Evolutionary conservation across 2,329 filamentous ascomycete species (phyloP), one percentile per base, ranked within the genome.

Genomic region (Myriosclerotinia curreyana): DNA sequence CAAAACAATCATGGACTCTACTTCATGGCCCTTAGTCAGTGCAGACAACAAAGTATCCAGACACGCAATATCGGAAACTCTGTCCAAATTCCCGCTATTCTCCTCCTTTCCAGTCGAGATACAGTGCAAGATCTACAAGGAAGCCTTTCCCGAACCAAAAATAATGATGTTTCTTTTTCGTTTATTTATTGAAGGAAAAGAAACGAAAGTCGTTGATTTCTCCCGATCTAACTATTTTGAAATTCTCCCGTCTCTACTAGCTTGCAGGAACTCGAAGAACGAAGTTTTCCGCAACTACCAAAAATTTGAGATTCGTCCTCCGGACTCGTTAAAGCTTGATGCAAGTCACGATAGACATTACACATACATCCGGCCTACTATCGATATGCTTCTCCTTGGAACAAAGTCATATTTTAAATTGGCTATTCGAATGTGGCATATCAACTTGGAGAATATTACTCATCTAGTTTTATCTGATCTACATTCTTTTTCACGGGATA

Each of bases 261-360:
- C 36, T 28, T 42, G 52, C 22, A 20, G n/a, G 12, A 42, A 55
- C 15, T 55, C 36, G 17, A 25, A 55, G 4, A 36, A 11, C 22
- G 22, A 55, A 15, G 3, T 55, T 5, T 20, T 55, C 2, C 36
- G 52, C 9, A 28, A 42, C 3, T 55, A 28, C 15, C 6, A 55
- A 1, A 55, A 55, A 20, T 4, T 42, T 5, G 52, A 55, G 52
- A 12, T 55, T 0, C 3, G 20, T 12, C 0, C 28, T 6, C 22
- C 52, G 12, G 4, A 5, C 22, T 7, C 22, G 1, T 3, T n/a
- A 0, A 0, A 15, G 0, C 1, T 17, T 25, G 0, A 0, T 1
- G 5, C 0, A 1, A 2, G 3, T 1, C 3, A 1, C 2, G 1
- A 11, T 17, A 11, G 7, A 25, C 38, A 1, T 2, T 17, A 11